These are phyloP conservation scores for Boletus semigastroideus DNA, from an alignment of 1,284 basidiomycete species.

Conservation along the genomic window DNA sequence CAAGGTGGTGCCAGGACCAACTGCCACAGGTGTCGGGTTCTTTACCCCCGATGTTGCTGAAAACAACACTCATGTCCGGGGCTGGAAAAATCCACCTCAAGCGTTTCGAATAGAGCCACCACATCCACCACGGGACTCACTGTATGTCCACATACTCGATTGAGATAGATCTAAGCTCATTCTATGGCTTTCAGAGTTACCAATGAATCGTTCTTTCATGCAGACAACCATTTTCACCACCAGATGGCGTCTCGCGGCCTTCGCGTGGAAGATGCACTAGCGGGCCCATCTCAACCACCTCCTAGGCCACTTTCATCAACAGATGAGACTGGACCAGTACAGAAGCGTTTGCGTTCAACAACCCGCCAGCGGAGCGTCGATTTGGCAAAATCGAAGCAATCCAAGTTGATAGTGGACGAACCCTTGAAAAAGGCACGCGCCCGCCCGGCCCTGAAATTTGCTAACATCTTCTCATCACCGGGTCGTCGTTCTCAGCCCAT, in stretches of 20 bases:
- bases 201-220: slow-evolving; percentile 58
- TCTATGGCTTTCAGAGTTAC: slow-evolving; percentile 42
- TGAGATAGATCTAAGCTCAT: slow-evolving; percentile 5
- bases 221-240: slow-evolving; percentile 61
- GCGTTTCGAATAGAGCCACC: slow-evolving; percentile 56
- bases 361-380: slow-evolving; percentile 53
- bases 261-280: slow-evolving; percentile 36
- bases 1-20: slow-evolving; percentile 40
- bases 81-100: slow-evolving; percentile 51
- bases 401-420: slow-evolving; percentile 61
- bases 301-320: slow-evolving; percentile 73
- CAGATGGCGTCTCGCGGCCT: slow-evolving; percentile 40
- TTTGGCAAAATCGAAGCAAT: slow-evolving; percentile 44
- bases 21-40: slow-evolving; percentile 64
- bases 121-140: slow-evolving; percentile 55
- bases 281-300: slow-evolving; percentile 44
- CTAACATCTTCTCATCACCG: slow-evolving; percentile 80
- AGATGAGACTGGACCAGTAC: slow-evolving; percentile 74
- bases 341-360: slow-evolving; percentile 70
- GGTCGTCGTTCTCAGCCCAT: slow-evolving; percentile 70
- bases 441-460: slow-evolving; percentile 74
- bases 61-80: slow-evolving; percentile 51
- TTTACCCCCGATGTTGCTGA: slow-evolving; percentile 73
- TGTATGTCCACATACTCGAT: slow-evolving; percentile 44
- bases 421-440: slow-evolving; percentile 81